Evolutionary conservation across 176 grass and related monocot genomes (phyloP).

Genomic region (Aechmea fasciata): DNA sequence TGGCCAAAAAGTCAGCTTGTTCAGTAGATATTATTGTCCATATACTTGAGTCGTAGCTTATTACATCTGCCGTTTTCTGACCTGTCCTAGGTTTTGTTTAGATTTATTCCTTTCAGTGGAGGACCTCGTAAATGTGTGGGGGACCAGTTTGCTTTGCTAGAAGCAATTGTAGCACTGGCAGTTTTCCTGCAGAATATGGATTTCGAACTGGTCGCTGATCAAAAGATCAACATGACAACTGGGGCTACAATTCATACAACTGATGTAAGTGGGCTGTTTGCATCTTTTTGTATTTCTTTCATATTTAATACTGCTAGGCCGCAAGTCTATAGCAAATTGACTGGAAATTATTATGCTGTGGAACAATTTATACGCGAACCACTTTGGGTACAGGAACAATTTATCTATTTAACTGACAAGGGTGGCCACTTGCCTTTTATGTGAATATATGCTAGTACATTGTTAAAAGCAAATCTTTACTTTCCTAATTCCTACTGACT

Average conservation of each 20-base stretch:
- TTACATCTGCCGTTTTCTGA: background rate
- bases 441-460: too few species aligned
- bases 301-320: background rate
- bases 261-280: constrained; percentile 41
- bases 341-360: too few species aligned
- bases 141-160: constrained; percentile 90
- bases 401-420: too few species aligned
- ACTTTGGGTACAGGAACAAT: too few species aligned
- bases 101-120: constrained; percentile 95
- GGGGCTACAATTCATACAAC: constrained; percentile 97
- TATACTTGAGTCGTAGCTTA: background rate
- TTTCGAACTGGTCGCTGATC: constrained; percentile 62
- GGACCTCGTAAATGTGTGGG: constrained; percentile 99
- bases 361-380: too few species aligned
- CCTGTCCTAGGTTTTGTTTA: constrained; percentile 13
- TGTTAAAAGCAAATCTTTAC: too few species aligned
- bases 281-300: background rate
- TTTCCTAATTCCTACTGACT: too few species aligned
- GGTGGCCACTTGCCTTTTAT: too few species aligned
- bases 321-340: too few species aligned
- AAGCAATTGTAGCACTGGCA: constrained; percentile 89
- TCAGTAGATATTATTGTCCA: constrained; percentile 1
- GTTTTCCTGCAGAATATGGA: constrained; percentile 70
- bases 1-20: background rate
- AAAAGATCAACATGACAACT: constrained; percentile 98